Base-by-base conservation (phyloP, 805 yeast genomes). In the Spathaspora arborariae region DNA sequence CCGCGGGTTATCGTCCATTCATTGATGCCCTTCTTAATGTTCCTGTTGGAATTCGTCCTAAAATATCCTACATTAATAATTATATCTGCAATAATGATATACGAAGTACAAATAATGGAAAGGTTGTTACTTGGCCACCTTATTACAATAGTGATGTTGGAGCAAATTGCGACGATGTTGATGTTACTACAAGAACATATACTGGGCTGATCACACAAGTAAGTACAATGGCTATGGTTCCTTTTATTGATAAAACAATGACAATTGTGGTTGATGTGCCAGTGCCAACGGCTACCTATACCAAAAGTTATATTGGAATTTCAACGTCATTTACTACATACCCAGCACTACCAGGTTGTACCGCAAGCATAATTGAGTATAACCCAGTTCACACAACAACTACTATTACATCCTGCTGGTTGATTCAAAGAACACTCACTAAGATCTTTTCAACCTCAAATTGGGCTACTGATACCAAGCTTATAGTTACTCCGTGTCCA, bases 1-100 rank as follows among this genome's bases (percentile, higher is more conserved):
- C 65, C n/a, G 61, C 63, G 3, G 62, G 61, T 1, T 56, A 43
- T 44, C 43, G 58, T 5, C 61, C 60, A 7, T 57, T 51, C 45
- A 44, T 57, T 19, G 50, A 50, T 18, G 39, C 45, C 11, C 39
- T 46, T 38, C 3, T 20, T 38, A 11, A 15, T 13, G 24, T 18
- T 22, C 4, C 16, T 20, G 2, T 24, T 9, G 24, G 27, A 13
- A 24, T n/a, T 15, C 3, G 11, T 10, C 11, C 7, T 11, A 2
- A 11, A n/a, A 5, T 38, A 20, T n/a, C 4, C 4, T 38, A 38
- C 46, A 46, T 48, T 21, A 51, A 52, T 20, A 46, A 51, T 11
- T 47, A 48, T 36, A 39, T 45, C 8, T 50, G 52, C 33, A 47
- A 47, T 30, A 47, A 37, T 13, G 11, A 24, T 7, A 3, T 13